Base-by-base conservation (phyloP, 1,139 yeast genomes). In the Pneumocystis murina region DNA sequence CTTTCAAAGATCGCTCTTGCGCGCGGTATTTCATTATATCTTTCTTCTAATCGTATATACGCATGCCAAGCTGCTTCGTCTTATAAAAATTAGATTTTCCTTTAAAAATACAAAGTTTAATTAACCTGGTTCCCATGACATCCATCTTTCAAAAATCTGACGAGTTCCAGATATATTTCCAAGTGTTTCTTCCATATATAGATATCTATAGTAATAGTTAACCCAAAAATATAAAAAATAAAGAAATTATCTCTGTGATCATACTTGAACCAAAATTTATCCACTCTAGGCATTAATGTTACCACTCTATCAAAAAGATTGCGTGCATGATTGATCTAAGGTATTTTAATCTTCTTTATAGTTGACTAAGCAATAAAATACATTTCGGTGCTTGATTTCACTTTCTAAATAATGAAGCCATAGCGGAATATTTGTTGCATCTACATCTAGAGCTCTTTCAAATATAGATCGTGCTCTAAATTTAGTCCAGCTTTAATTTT, bases 341-440 rank as follows among this genome's bases (percentile, higher is more conserved):
- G 3, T 16, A 12, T 48, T 24, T 48, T 48, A 48, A 48, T 24
- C 28, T 6, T 43, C 7, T 17, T 17, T 8, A 41, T 24, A 24
- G 17, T 14, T 48, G 20, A 43, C 8, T 24, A 48, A 12, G 7
- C 2, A 24, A 48, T 3, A 48, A 48, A 24, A 5, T 48, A 48
- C 55, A 70, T 87, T 88, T 68, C 84, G 81, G 60, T 80, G 79
- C 67, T 85, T 80, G 63, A 91, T 75, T 74, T 92, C 98, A 60
- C 84, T 74, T 70, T 88, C 92, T 39, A 89, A 80, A 72, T 92
- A 92, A 54, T 87, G 80, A 16, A 86, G 80, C 97, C 98, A 92
- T 65, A 92, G 75, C 10, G 95, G 92, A 1, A 91, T 83, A 67
- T 85, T 82, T 2, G 83, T 78, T n/a, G 79, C 77, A 71, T 88